Evolutionary conservation across 306 rosid genomes (phyloP), one percentile per base, ranked within the genome.

Genomic region (Prinsepia uniflora): DNA sequence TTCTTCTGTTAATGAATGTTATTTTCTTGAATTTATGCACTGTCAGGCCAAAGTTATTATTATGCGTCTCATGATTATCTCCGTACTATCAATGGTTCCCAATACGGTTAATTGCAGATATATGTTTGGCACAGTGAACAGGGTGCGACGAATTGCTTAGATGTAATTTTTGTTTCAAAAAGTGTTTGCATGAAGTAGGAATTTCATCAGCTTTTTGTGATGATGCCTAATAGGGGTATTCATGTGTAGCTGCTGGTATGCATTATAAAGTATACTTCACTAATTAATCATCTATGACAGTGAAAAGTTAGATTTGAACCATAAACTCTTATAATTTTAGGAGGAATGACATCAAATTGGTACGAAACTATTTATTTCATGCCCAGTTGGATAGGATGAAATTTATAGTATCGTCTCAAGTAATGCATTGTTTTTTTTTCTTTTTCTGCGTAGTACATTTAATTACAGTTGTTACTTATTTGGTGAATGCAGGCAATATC

Each of bases 401-500:
- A 39, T 50, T n/a, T 67, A 14, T 52, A 67, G 30, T 47, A 11
- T 52, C 20, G 46, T 53, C 63, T 17, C 56, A 63, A 46, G 69
- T 76, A 42, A 7, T 68, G 71, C 70, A 62, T 63, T 63, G 49
- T 43, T 66, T 75, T 43, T 65, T 75, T 22, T 24, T 24, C 2
- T 24, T 24, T 24, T 71, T 74, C 63, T 63, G 65, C 57, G 4
- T 74, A 62, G 45, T 72, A 78, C 56, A 66, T 34, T 64, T 43
- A 67, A 41, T 48, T 40, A 60, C 22, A 18, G 80, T 81, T 79
- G 30, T 70, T 63, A 17, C 42, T 59, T 79, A 57, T 88, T 84
- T 76, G 53, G 48, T 72, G 53, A 73, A 75, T 76, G 63, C 96
- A 94, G 99, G 96, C 96, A 74, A 91, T 94, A 85, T 83, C 99